Evolutionary conservation across 306 rosid genomes (phyloP), one percentile per base, ranked within the genome.

Genomic region (Cicer arietinum): DNA sequence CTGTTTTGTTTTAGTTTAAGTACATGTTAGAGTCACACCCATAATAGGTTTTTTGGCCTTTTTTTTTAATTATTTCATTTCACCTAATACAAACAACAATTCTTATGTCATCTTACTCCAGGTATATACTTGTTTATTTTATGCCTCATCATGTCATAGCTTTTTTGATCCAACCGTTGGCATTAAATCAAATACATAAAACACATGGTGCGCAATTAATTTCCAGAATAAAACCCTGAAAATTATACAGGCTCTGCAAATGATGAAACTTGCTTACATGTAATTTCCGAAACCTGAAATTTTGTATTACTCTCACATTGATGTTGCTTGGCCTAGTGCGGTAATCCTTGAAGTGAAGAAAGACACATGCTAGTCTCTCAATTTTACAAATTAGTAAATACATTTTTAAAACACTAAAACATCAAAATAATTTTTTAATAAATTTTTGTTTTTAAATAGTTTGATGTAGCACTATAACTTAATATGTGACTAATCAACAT

Each of bases 321-420:
- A 82, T 81, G 81, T 54, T 74, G 84, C 83, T 85, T 82, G 89
- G 87, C 88, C 77, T 18, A 84, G 84, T 74, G 84, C 63, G 74
- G 88, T 79, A 88, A 85, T 79, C 72, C 89, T 88, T 88, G 85
- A 85, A 79, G 86, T 37, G 54, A 82, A 85, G 83, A 81, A 86
- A 86, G 14, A 7, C 11, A 53, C 59, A 53, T 11, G 59, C 59
- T 53, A 30, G 59, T 17, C 4, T 22, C 1, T 22, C 1, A 22
- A 22, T 22, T 22, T 22, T 22, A 0, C 0, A 22, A 22, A 22
- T 22, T 22, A 2, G 1, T 2, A 22, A 22, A 22, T 22, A 22
- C 25, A 1, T 22, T 22, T 1, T 22, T 22, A 22, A 22, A 22
- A 22, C 1, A 1, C 0, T 22, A 22, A 22, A 22, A 22, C 1